phyloP scores from a whole-genome alignment of 1,284 basidiomycete species.

The Taiwanofungus camphoratus region DNA sequence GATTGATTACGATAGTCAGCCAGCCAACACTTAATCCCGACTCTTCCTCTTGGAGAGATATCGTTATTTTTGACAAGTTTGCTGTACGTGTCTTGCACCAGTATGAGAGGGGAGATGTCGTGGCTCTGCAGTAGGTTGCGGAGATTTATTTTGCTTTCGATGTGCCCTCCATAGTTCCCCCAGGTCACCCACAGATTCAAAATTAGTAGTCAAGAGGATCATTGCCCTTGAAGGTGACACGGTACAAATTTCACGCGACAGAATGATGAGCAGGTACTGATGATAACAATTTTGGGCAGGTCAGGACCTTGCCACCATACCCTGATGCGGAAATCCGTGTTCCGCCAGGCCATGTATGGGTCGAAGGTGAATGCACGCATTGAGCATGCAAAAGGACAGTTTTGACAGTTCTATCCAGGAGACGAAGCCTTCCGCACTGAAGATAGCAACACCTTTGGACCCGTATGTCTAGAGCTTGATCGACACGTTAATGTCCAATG shows the following conservation, averaged over 20 bases:
- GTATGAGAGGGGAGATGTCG: slow-evolving; percentile 57
- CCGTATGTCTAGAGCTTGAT: slow-evolving; percentile 50
- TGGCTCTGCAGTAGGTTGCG: slow-evolving; percentile 46
- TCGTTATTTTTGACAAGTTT: slow-evolving; percentile 57
- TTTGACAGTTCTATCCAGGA: slow-evolving; percentile 29
- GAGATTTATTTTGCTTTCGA: background rate
- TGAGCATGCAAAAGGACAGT: background rate
- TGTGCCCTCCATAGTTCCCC: background rate
- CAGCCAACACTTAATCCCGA: slow-evolving; percentile 78
- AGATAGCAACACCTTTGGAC: slow-evolving; percentile 71
- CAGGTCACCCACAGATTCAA: slow-evolving; percentile 58
- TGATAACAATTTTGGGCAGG: slow-evolving; percentile 18
- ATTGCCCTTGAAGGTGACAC: slow-evolving; percentile 58
- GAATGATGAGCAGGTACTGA: too few species aligned
- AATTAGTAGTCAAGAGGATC: slow-evolving; percentile 60
- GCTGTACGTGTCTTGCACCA: slow-evolving; percentile 32
- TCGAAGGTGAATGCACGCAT: slow-evolving; percentile 49
- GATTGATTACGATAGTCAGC: slow-evolving; percentile 24
- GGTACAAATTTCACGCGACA: slow-evolving; percentile 30
- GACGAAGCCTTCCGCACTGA: slow-evolving; percentile 62
- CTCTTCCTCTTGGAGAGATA: slow-evolving; percentile 51
- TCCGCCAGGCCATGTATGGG: slow-evolving; percentile 63
- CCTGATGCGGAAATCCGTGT: slow-evolving; percentile 49
- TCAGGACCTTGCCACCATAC: slow-evolving; percentile 68
- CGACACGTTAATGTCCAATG: too few species aligned